These are phyloP conservation scores for Luvunga scandens DNA, from an alignment of 345 rosid species.

Conservation along the genomic window DNA sequence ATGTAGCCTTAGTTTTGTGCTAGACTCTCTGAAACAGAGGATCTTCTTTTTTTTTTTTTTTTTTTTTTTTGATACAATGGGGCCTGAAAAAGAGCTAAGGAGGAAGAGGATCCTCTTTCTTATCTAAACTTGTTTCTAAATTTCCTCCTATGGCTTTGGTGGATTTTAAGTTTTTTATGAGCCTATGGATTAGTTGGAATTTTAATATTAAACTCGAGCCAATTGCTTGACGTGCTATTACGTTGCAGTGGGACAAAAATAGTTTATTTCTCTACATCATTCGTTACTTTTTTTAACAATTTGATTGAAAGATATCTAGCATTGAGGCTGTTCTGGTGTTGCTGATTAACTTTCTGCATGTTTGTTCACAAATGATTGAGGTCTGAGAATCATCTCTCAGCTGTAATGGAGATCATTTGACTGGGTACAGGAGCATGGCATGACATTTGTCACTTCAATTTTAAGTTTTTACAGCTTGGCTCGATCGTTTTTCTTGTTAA, in stretches of 20 bases:
- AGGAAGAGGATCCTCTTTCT: neutral
- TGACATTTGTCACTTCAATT: neutral
- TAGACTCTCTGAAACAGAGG: neutral
- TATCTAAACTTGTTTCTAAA: neutral
- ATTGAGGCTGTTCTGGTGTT: neutral
- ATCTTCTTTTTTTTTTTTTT: no score
- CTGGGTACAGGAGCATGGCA: neutral
- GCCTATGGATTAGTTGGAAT: neutral
- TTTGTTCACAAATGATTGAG: neutral
- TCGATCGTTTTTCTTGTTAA: neutral
- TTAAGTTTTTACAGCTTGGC: neutral
- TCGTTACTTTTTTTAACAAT: neutral
- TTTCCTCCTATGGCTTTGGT: neutral
- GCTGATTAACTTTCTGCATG: neutral
- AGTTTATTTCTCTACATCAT: neutral
- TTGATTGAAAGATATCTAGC: neutral
- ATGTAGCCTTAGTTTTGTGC: neutral
- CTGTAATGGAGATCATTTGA: neutral
- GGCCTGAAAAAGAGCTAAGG: no score
- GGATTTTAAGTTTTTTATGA: neutral
- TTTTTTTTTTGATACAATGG: no score
- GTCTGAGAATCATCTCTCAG: neutral
- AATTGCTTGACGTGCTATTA: neutral
- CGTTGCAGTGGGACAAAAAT: neutral
- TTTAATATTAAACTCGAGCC: neutral